Evolutionary conservation across 2,329 filamentous ascomycete genomes (phyloP).

Genomic region (Dendryphion nanum): DNA sequence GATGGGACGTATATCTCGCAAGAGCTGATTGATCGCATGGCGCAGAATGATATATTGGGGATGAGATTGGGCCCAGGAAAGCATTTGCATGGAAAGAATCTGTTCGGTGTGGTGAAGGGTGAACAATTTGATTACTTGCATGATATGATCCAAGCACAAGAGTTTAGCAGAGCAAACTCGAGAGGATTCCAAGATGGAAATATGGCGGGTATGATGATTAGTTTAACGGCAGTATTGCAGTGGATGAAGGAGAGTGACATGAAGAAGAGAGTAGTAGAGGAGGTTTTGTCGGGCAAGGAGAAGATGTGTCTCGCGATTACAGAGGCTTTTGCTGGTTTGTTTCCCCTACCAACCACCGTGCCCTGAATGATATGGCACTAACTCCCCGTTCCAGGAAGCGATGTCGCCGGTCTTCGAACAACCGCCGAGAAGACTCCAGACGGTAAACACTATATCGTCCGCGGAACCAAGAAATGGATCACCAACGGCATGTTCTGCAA

Average conservation of each 20-base stretch:
- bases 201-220: conserved; percentile 83
- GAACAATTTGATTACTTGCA: conserved; percentile 88
- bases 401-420: conserved; percentile 76
- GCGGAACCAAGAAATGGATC: conserved; percentile 72
- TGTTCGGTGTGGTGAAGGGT: conserved; percentile 69
- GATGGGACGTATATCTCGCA: conserved; percentile 68
- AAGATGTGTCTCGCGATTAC: conserved; percentile 87
- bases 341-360: background rate
- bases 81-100: conserved; percentile 69
- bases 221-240: conserved; percentile 74
- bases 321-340: conserved; percentile 74
- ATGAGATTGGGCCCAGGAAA: conserved; percentile 83
- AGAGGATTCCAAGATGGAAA: conserved; percentile 85
- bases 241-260: conserved; percentile 68
- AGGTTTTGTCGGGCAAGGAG: conserved; percentile 77
- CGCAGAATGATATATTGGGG: conserved; percentile 69
- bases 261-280: conserved; percentile 65
- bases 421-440: conserved; percentile 56
- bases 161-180: conserved; percentile 68
- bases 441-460: conserved; percentile 14
- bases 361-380: background rate
- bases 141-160: conserved; percentile 74
- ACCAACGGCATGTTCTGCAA: conserved; percentile 78
- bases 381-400: conserved; percentile 43
- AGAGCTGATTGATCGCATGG: conserved; percentile 75